phyloP scores from a whole-genome alignment of 768 basidiomycete genomes.

The Mycena crocata region DNA sequence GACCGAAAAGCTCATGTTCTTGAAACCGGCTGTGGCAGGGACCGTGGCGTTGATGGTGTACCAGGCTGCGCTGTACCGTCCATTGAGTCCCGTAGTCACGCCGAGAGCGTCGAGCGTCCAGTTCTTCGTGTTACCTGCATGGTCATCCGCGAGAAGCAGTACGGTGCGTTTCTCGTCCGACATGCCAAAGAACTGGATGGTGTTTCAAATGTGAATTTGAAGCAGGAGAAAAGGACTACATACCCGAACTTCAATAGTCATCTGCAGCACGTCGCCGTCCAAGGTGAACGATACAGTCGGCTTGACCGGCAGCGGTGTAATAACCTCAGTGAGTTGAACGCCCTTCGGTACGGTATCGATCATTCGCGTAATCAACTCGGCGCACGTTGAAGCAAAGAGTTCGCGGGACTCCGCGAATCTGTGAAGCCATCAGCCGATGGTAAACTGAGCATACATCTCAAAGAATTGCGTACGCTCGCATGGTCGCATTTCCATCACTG shows the following conservation, averaged over 20 bases:
- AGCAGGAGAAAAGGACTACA: background rate
- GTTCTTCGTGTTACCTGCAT: no score
- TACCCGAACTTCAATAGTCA: background rate
- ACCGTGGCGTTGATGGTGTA: no score
- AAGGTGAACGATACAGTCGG: background rate
- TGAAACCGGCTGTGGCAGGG: no score
- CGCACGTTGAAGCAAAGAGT: conserved; percentile 4
- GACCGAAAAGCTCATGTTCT: no score
- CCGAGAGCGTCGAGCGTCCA: no score
- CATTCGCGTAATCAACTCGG: conserved; percentile 13
- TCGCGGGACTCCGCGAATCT: conserved; percentile 7
- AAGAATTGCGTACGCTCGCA: background rate
- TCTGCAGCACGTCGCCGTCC: background rate
- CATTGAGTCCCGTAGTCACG: no score
- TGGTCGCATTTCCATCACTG: conserved; percentile 18
- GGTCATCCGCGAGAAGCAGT: no score
- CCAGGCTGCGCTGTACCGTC: no score
- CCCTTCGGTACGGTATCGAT: conserved; percentile 8
- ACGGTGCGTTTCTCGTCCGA: no score
- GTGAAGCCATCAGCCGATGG: no score
- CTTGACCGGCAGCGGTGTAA: conserved; percentile 10
- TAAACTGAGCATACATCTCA: no score
- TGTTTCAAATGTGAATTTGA: background rate
- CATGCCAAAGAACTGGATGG: background rate
- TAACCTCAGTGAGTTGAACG: conserved; percentile 12